phyloP scores from a whole-genome alignment of 257 asterid species.

The Fraxinus quadrangulata region DNA sequence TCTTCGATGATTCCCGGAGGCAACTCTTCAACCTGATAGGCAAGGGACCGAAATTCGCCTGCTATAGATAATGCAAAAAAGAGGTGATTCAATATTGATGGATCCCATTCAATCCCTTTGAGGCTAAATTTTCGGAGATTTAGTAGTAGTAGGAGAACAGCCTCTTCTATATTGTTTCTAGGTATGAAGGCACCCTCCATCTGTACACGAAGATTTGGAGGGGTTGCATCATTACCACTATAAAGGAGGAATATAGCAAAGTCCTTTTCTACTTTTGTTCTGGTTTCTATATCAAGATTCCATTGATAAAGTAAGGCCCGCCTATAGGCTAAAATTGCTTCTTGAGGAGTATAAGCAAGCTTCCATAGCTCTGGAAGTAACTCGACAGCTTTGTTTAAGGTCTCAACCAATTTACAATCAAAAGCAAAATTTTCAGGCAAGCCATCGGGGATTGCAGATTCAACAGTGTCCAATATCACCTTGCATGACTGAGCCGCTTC shows the following conservation, averaged over 20 bases:
- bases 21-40: conserved; percentile 75
- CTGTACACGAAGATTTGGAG: conserved; percentile 86
- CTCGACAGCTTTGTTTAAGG: conserved; percentile 73
- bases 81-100: conserved; percentile 75
- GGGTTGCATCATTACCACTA: conserved; percentile 74
- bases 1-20: conserved; percentile 52
- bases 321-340: conserved; percentile 66
- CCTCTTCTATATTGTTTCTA: conserved; percentile 78
- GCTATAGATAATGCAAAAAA: conserved; percentile 73
- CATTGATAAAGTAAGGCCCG: conserved; percentile 78
- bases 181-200: conserved; percentile 76
- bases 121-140: conserved; percentile 47
- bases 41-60: conserved; percentile 54
- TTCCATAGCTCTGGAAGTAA: conserved; percentile 84
- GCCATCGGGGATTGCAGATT: conserved; percentile 75
- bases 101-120: conserved; percentile 62
- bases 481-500: conserved; percentile 90
- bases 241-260: conserved; percentile 79
- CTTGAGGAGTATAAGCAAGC: conserved; percentile 61
- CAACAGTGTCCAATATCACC: conserved; percentile 74
- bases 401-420: conserved; percentile 71
- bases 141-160: conserved; percentile 68
- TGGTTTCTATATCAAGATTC: conserved; percentile 65
- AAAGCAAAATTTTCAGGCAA: conserved; percentile 58
- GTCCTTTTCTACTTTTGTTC: conserved; percentile 67